phyloP scores from a whole-genome alignment of 2,329 filamentous ascomycete species.

The Cryphonectria nitschkei region DNA sequence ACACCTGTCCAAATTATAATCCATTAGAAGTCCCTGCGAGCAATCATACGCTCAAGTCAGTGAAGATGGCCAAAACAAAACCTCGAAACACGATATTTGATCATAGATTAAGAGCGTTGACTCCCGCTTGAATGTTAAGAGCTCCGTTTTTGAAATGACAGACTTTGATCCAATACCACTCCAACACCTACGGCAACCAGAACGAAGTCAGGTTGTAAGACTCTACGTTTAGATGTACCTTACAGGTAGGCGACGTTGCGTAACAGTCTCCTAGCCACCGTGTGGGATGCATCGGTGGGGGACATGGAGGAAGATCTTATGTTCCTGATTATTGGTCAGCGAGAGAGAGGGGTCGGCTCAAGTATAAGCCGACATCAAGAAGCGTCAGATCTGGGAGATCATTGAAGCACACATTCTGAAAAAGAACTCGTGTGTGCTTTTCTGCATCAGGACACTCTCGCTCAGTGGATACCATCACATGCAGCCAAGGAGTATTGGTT shows the following conservation, averaged over 20 bases:
- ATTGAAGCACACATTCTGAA: background rate
- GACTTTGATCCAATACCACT: background rate
- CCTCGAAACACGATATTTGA: background rate
- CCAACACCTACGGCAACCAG: background rate
- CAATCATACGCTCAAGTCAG: background rate
- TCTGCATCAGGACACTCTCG: background rate
- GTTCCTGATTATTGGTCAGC: background rate
- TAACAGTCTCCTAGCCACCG: slow-evolving; percentile 1
- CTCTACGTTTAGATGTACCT: background rate
- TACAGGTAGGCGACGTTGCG: background rate
- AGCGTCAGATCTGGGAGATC: background rate
- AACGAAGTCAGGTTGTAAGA: background rate
- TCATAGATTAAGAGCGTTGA: too few relatives aligned
- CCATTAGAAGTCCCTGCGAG: too few relatives aligned
- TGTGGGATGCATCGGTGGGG: background rate
- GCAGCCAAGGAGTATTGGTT: background rate
- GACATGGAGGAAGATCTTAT: background rate
- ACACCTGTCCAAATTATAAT: too few relatives aligned
- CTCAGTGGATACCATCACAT: background rate
- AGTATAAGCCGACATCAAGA: background rate
- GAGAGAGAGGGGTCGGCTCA: background rate
- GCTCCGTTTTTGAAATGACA: background rate
- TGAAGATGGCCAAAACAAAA: background rate
- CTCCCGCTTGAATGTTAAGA: background rate
- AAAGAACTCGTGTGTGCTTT: background rate